Conservation (phyloP, 2,329 filamentous ascomycete species). For the Sporothrix humicola region DNA sequence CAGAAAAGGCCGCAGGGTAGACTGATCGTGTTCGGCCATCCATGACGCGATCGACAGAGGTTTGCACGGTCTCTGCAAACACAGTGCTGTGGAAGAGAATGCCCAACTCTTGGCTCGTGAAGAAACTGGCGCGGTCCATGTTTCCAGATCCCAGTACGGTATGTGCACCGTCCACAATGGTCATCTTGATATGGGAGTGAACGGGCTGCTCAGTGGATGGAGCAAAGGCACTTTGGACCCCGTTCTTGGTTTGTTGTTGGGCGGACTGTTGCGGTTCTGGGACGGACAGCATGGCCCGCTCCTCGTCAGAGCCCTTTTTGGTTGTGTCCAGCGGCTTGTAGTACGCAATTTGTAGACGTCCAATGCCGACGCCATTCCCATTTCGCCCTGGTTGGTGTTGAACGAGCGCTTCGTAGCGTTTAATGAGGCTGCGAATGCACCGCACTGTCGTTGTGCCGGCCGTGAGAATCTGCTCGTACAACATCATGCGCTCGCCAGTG, state of each 20-base stretch:
- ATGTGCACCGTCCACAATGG: conserved; percentile 70
- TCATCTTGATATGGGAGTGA: conserved; percentile 79
- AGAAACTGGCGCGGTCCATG: conserved; percentile 85
- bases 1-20: conserved; percentile 1
- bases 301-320: conserved; percentile 31
- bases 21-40: conserved; percentile 42
- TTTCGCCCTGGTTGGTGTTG: neutral
- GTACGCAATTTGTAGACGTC: conserved; percentile 63
- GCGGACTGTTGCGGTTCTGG: neutral
- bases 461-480: conserved; percentile 80
- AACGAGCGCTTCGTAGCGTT: conserved; percentile 52
- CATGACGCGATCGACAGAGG: conserved; percentile 45
- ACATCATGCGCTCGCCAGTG: conserved; percentile 73
- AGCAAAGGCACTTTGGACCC: conserved; percentile 29
- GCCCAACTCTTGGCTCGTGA: conserved; percentile 82
- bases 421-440: conserved; percentile 65
- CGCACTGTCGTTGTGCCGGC: conserved; percentile 74
- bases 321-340: conserved; percentile 50
- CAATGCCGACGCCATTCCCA: conserved; percentile 43
- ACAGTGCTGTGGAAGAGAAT: conserved; percentile 57
- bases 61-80: conserved; percentile 44
- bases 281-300: conserved; percentile 22
- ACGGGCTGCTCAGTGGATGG: conserved; percentile 62
- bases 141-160: conserved; percentile 80
- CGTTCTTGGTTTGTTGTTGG: neutral